phyloP scores from a whole-genome alignment of 108 stramenopile genomes.

The Aurantiochytrium sp. region DNA sequence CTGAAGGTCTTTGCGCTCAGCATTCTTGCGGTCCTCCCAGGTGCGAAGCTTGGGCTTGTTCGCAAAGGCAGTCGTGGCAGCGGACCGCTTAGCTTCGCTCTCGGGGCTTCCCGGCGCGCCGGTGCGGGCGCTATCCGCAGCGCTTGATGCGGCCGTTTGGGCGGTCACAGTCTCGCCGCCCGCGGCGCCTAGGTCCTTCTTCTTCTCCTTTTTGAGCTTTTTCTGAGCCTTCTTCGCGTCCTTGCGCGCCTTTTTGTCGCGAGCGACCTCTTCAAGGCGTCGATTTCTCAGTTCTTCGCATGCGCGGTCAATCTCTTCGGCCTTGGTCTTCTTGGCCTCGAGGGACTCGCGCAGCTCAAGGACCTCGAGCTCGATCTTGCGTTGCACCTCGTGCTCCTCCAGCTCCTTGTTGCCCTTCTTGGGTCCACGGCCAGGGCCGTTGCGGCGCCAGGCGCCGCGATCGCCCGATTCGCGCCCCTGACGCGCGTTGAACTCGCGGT shows the following conservation, averaged over 20 bases:
- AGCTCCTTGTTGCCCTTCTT: neutral
- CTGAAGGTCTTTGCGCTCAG: neutral
- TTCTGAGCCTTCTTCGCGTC: neutral
- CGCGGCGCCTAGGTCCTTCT: no score
- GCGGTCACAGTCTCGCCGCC: no score
- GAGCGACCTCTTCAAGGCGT: neutral
- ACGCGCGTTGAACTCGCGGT: neutral
- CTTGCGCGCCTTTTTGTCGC: neutral
- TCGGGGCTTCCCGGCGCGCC: no score
- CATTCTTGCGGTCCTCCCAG: no score
- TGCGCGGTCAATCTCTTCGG: neutral
- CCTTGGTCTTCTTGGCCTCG: neutral
- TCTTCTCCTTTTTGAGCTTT: neutral
- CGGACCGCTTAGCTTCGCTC: no score
- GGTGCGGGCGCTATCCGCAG: no score
- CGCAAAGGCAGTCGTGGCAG: no score
- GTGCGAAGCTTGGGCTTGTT: no score
- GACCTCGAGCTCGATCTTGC: slow-evolving; percentile 21
- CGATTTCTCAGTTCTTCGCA: neutral
- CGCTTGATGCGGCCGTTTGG: no score
- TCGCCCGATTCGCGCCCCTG: no score
- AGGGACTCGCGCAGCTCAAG: neutral
- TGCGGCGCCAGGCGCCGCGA: neutral
- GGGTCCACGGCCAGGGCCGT: neutral
- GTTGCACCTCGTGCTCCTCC: neutral